phyloP scores from a whole-genome alignment of 371 early-diverging fungal species.

The Coemansia sp. region DNA sequence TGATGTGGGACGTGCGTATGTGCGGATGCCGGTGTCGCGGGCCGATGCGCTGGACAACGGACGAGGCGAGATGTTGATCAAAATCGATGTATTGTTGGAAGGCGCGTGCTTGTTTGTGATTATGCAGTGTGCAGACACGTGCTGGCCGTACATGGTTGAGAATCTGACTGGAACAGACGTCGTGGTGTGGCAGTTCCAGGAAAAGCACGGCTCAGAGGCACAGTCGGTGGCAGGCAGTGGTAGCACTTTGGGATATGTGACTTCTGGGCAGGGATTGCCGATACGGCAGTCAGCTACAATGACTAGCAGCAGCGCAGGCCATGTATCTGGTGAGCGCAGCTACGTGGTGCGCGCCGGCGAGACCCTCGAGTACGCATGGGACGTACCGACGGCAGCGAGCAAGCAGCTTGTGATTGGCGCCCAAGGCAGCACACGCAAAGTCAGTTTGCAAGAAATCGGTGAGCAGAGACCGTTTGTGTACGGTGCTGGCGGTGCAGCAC shows the following conservation, averaged over 20 bases:
- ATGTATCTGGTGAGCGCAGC: slow-evolving; percentile 10
- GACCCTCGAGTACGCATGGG: slow-evolving; percentile 90
- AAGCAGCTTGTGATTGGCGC: slow-evolving; percentile 74
- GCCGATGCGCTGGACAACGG: slow-evolving; percentile 3
- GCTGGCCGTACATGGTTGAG: slow-evolving; percentile 91
- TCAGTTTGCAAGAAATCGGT: slow-evolving; percentile 90
- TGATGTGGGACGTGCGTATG: slow-evolving; percentile 80
- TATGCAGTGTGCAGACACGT: slow-evolving; percentile 64
- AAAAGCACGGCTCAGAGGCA: slow-evolving; percentile 42
- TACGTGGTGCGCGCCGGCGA: slow-evolving; percentile 55
- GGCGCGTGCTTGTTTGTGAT: slow-evolving; percentile 88
- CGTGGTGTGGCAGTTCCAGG: slow-evolving; percentile 66
- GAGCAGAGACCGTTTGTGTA: slow-evolving; percentile 70
- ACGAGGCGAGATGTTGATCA: slow-evolving; percentile 59
- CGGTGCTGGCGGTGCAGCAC: slow-evolving; percentile 7
- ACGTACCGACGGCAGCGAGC: slow-evolving; percentile 75
- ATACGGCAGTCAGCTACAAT: background rate
- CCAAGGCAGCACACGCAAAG: slow-evolving; percentile 69
- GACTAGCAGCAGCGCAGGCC: background rate
- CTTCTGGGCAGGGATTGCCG: background rate
- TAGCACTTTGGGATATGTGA: background rate
- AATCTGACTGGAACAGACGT: slow-evolving; percentile 82
- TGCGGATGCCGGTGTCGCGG: slow-evolving; percentile 65
- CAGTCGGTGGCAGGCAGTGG: background rate
- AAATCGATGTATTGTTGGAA: slow-evolving; percentile 75